Base-by-base conservation (phyloP, 495 filamentous ascomycete species). In the Trichocladium uniseriatum region DNA sequence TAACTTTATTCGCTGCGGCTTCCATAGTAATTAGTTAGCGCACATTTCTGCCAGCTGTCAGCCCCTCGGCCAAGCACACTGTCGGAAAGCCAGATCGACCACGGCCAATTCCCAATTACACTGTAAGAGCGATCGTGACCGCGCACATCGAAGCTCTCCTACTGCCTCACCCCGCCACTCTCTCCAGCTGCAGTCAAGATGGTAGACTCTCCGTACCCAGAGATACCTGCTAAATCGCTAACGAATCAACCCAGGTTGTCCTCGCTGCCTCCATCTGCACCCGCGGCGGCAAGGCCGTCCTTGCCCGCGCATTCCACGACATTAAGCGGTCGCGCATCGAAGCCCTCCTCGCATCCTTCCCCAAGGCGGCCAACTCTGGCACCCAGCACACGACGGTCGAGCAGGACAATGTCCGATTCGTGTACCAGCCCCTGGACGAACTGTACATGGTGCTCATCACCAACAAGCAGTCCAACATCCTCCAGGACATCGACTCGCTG, bases 391-490 rank as follows among this genome's bases (percentile, higher is more conserved):
- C 92, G 7, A 98, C 87, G 13, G 89, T 95, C 44, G 92, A 98
- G 68, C 91, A 95, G 66, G 92, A 98, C 74, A 96, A 95, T 77
- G 92, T 98, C 57, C 92, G 92, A 66, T 98, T 95, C 64, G 92
- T 97, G 43, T 98, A 98, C 74, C 92, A 98, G 68, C 92, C 94
- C 51, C 78, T 98, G 45, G 94, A 98, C 69, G 94, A 97, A 73
- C 81, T 98, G 51, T 98, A 97, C 77, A 95, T 98, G 79, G 90
- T 98, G 45, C 82, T 98, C 53, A 97, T 98, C 68, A 98, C 94
- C 71, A 97, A 97, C 75, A 87, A 88, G 49, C 91, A 97, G 77
- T 95, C 89, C 58, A 98, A 98, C 72, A 98, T 97, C 56, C 79
- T 98, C 27, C 92, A 98, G 72, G 92, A 98, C 63, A 98, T 98